A percentile compares a stretch with the other conserved stretches of the same genome.
Evolutionary conservation across 2,329 filamentous ascomycete species (phyloP).

Genomic region (Scleromitrula shiraiana): DNA sequence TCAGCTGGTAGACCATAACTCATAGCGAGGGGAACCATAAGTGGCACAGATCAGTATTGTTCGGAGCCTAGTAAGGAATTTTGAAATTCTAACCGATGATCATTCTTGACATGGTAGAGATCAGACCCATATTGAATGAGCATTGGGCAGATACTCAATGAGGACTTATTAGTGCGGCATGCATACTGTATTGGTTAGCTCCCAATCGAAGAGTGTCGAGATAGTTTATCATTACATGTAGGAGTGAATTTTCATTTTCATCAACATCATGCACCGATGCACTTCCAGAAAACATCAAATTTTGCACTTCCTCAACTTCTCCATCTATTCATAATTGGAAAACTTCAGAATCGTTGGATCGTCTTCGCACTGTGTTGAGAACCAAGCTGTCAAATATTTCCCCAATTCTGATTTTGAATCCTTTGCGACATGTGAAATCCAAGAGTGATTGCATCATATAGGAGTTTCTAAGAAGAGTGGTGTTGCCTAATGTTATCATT

Average conservation of each 20-base stretch:
- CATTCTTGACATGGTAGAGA: too few species aligned
- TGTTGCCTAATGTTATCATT: not conserved
- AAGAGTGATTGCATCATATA: conserved; percentile 5
- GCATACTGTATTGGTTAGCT: too few species aligned
- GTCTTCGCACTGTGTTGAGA: conserved; percentile 5
- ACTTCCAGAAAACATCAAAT: conserved; percentile 2
- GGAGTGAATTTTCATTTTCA: not conserved
- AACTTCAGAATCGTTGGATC: not conserved
- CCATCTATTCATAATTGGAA: not conserved
- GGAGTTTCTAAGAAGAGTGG: not conserved
- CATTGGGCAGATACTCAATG: too few species aligned
- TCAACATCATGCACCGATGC: conserved; percentile 12
- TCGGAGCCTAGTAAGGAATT: too few species aligned
- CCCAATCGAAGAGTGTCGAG: too few species aligned
- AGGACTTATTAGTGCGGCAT: too few species aligned
- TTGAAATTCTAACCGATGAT: too few species aligned
- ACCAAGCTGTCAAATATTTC: conserved; percentile 3
- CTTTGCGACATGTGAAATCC: conserved; percentile 7
- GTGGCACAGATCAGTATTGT: too few species aligned
- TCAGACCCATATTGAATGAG: too few species aligned
- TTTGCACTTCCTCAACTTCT: conserved; percentile 1
- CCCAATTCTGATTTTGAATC: conserved; percentile 5
- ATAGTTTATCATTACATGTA: conserved; percentile 11
- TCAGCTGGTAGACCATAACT: too few species aligned
- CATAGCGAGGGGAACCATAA: too few species aligned